Conservation (phyloP, 176 grass and related monocot species). For the Secale cereale region DNA sequence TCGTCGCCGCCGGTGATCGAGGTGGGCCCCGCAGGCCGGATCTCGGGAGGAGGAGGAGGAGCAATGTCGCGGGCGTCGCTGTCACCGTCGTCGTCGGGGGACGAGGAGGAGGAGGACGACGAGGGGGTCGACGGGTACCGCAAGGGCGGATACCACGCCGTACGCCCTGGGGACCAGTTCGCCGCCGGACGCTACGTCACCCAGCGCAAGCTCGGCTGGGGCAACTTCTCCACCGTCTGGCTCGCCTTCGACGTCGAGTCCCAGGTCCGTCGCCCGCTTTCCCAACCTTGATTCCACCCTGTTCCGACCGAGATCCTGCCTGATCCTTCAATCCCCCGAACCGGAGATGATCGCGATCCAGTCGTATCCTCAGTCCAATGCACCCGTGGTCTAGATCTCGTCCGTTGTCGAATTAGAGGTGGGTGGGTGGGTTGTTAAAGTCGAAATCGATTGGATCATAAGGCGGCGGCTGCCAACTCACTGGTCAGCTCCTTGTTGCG, state of each 20-base stretch:
- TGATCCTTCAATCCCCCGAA: background rate
- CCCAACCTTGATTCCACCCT: background rate
- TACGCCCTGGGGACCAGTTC: slow-evolving; percentile 79
- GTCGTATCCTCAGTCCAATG: background rate
- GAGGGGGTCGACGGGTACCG: slow-evolving; percentile 88
- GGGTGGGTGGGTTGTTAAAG: background rate
- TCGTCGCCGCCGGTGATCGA: slow-evolving; percentile 30
- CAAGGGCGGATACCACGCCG: slow-evolving; percentile 96
- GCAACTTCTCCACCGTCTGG: slow-evolving; percentile 98
- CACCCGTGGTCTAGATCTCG: slow-evolving; percentile 22
- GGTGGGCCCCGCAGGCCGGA: background rate
- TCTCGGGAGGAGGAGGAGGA: background rate
- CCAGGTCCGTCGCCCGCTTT: slow-evolving; percentile 30
- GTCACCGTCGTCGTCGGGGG: slow-evolving; percentile 69
- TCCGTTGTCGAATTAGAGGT: slow-evolving; percentile 22
- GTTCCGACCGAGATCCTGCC: slow-evolving; percentile 16
- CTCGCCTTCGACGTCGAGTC: slow-evolving; percentile 77
- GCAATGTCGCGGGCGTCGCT: slow-evolving; percentile 59
- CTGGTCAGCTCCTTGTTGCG: background rate
- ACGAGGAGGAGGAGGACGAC: slow-evolving; percentile 86
- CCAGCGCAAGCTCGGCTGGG: slow-evolving; percentile 94
- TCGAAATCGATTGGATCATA: slow-evolving; percentile 21
- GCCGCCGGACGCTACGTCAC: slow-evolving; percentile 73
- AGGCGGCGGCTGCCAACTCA: background rate
- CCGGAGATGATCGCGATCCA: slow-evolving; percentile 26